Evolutionary conservation across 2,329 filamentous ascomycete species (phyloP).

Genomic region (Magnaporthales sp.): DNA sequence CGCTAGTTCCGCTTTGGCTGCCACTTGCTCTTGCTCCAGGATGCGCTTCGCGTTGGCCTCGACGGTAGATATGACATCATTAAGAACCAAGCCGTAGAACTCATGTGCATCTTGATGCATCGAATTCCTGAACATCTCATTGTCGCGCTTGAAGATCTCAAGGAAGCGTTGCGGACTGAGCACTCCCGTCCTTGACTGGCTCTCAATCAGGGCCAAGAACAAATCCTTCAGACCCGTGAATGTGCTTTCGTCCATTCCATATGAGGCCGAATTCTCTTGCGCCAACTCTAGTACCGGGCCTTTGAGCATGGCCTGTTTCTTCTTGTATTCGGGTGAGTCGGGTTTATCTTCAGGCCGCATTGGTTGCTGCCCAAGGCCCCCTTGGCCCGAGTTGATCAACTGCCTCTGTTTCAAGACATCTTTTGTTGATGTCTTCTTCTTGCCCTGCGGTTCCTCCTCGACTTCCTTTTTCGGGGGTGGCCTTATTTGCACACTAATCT

Average conservation of each 20-base stretch:
- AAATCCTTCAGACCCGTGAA: slow-evolving; percentile 96
- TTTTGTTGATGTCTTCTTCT: slow-evolving; percentile 43
- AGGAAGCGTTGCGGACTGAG: slow-evolving; percentile 88
- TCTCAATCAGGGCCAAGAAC: slow-evolving; percentile 81
- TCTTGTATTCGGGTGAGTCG: slow-evolving; percentile 94
- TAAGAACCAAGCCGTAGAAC: slow-evolving; percentile 90
- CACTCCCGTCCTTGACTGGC: slow-evolving; percentile 75
- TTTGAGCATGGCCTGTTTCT: slow-evolving; percentile 84
- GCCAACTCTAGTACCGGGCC: slow-evolving; percentile 82
- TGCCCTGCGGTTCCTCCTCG: slow-evolving; percentile 29
- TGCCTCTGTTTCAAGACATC: slow-evolving; percentile 50
- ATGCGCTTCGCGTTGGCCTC: slow-evolving; percentile 72
- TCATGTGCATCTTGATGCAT: slow-evolving; percentile 99
- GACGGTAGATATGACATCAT: slow-evolving; percentile 89
- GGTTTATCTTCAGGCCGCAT: slow-evolving; percentile 80
- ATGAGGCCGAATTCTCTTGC: slow-evolving; percentile 68
- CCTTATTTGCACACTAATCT: slow-evolving; percentile 53
- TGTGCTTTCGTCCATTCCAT: slow-evolving; percentile 89
- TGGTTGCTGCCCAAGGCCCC: slow-evolving; percentile 42
- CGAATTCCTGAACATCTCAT: slow-evolving; percentile 93
- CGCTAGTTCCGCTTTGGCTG: slow-evolving; percentile 31
- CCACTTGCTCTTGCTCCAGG: slow-evolving; percentile 27
- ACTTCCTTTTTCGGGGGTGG: slow-evolving; percentile 43
- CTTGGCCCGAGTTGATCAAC: slow-evolving; percentile 42
- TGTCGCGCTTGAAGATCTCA: slow-evolving; percentile 86